phyloP scores from a whole-genome alignment of 345 rosid species.

The Psidium guajava region DNA sequence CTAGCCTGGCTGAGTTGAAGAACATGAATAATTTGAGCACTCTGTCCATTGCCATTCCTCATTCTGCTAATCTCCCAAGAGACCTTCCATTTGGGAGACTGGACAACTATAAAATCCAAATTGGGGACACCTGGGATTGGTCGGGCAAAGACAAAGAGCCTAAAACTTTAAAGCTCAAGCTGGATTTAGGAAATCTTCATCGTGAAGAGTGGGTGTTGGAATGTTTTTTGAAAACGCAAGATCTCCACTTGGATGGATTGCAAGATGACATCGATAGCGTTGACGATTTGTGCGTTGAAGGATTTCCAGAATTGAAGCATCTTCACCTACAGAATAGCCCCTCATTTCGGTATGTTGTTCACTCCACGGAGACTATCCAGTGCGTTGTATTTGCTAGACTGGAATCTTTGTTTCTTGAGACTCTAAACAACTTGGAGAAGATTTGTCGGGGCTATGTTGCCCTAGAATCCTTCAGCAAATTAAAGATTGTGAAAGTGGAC shows the following conservation, averaged over 20 bases:
- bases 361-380: neutral
- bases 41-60: slow-evolving; percentile 1
- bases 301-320: slow-evolving; percentile 8
- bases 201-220: neutral
- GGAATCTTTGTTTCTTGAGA: slow-evolving; percentile 9
- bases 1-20: slow-evolving; percentile 10
- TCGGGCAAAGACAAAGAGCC: neutral
- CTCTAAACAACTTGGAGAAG: slow-evolving; percentile 6
- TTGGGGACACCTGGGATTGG: neutral
- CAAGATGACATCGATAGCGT: neutral
- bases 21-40: neutral
- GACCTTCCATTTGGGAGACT: neutral
- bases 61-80: neutral
- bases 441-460: neutral
- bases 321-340: slow-evolving; percentile 1
- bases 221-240: neutral
- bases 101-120: neutral
- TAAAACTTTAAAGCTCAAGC: neutral
- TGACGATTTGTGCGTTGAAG: neutral
- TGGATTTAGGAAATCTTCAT: neutral
- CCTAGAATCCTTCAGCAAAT: no score
- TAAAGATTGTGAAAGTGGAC: no score
- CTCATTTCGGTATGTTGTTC: neutral
- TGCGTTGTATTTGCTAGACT: neutral
- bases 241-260: neutral